A percentile compares a stretch with the other conserved stretches of the same genome.
phyloP scores from a whole-genome alignment of 225 moss, liverwort and hornwort species.

The Neckera pumila region DNA sequence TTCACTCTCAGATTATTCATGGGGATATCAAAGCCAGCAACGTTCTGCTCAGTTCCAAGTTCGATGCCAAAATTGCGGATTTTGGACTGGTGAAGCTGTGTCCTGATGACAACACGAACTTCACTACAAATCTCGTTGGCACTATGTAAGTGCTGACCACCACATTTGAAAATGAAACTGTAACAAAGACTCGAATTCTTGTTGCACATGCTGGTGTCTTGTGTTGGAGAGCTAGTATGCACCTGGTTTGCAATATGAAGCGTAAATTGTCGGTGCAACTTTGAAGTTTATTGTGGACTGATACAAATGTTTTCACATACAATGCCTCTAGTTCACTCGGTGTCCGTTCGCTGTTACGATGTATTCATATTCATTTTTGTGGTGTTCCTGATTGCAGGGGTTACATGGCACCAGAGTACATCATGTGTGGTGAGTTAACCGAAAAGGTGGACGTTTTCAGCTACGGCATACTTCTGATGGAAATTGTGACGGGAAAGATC shows the following conservation, averaged over 20 bases:
- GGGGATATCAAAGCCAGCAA: slow-evolving; percentile 54
- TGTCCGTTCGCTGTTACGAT: background rate
- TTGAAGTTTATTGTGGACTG: background rate
- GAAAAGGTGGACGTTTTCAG: slow-evolving; percentile 51
- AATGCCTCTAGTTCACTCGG: background rate
- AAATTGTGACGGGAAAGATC: slow-evolving; percentile 38
- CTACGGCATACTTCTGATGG: slow-evolving; percentile 46
- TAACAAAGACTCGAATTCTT: background rate
- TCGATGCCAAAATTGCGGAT: slow-evolving; percentile 44
- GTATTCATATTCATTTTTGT: background rate
- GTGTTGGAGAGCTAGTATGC: background rate
- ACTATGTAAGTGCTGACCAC: slow-evolving; percentile 21
- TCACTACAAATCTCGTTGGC: slow-evolving; percentile 41
- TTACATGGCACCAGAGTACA: slow-evolving; percentile 51
- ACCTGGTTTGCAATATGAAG: background rate
- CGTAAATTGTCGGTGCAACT: background rate
- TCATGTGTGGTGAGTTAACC: slow-evolving; percentile 35
- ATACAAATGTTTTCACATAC: background rate
- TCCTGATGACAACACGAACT: slow-evolving; percentile 32
- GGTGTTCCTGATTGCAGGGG: slow-evolving; percentile 29
- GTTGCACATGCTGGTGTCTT: background rate
- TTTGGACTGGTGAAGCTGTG: slow-evolving; percentile 43
- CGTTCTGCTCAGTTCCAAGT: slow-evolving; percentile 33
- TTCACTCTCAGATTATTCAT: slow-evolving; percentile 29
- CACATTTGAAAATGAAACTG: background rate